Evolutionary conservation across 352 stramenopile species (phyloP), one percentile per base, ranked within the genome.

Genomic region (Peronosclerospora sorghi): DNA sequence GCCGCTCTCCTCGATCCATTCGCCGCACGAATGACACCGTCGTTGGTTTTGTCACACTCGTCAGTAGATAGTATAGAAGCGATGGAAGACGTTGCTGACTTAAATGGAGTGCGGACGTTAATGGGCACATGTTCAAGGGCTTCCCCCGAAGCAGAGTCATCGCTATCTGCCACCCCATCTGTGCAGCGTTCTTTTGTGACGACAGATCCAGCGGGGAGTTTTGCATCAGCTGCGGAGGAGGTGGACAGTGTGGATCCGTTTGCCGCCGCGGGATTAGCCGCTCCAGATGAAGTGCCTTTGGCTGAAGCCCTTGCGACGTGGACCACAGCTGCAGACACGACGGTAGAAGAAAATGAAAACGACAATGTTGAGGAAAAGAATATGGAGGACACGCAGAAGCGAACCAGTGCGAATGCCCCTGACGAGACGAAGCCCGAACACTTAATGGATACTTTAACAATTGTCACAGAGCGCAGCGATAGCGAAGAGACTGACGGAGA

Each of bases 131-230:
- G 37, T 59, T 36, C 36, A 15, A 37, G 23, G 44, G 45, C 19
- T 54, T 51, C 36, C 42, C 47, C 19, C 32, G 51, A 39, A 6
- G 15, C 18, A 28, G 27, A 30, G 20, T 59, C 54, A 0, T 34
- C 59, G 23, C 52, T 51, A 21, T 67, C 56, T 10, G 51, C 63
- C 13, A 51, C 59, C 7, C 24, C 59, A 10, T 68, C 59, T 24
- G 32, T 65, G n/a, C 48, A 29, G 26, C 51, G 60, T n/a, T 70
- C 59, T n/a, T 62, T 59, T 10, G 51, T 41, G 13, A 54, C 52
- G 41, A 41, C 35, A 14, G 44, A 56, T 15, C 41, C 34, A 0
- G 53, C 63, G 13, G 17, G 51, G 27, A 46, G 49, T 5, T 54
- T 61, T 45, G 23, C 37, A 15, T 23, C 53, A 36, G 37, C 12